These are phyloP conservation scores for Phaeolepiota aurea DNA, from an alignment of 768 basidiomycete genomes.

Conservation along the genomic window DNA sequence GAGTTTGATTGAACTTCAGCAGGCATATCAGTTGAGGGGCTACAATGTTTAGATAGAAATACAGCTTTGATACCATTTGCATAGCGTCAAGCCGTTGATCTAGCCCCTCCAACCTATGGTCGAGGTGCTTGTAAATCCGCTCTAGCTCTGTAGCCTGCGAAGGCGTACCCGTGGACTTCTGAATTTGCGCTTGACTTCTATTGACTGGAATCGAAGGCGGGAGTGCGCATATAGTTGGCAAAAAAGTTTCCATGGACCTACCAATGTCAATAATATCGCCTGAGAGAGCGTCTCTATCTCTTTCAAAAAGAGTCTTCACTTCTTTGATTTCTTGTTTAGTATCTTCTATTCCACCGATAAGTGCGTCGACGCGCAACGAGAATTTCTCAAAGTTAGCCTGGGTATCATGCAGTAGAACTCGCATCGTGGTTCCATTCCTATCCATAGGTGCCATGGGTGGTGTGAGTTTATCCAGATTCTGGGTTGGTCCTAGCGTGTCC, in stretches of 20 bases:
- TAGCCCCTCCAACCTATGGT: slow-evolving; percentile 33
- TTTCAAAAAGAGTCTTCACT: slow-evolving; percentile 49
- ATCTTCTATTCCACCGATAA: slow-evolving; percentile 42
- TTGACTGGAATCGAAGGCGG: slow-evolving; percentile 33
- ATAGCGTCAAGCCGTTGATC: slow-evolving; percentile 51
- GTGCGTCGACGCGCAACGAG: slow-evolving; percentile 42
- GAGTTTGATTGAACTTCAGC: slow-evolving; percentile 36
- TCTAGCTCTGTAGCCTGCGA: slow-evolving; percentile 37
- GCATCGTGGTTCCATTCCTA: slow-evolving; percentile 61
- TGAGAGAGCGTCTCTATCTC: slow-evolving; percentile 47
- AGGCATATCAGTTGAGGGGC: neutral
- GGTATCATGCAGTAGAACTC: slow-evolving; percentile 67
- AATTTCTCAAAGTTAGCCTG: slow-evolving; percentile 66
- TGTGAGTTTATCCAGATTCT: slow-evolving; percentile 5
- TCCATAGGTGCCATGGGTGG: slow-evolving; percentile 48
- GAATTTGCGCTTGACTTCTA: slow-evolving; percentile 53
- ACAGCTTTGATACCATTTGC: slow-evolving; percentile 29
- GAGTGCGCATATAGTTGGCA: no score
- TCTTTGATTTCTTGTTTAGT: slow-evolving; percentile 43
- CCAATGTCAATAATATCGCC: slow-evolving; percentile 50
- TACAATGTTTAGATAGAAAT: no score
- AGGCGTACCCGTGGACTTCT: slow-evolving; percentile 48
- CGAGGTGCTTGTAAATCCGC: slow-evolving; percentile 30
- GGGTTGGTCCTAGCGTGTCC: slow-evolving; percentile 20
- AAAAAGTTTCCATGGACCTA: slow-evolving; percentile 19